A percentile compares a stretch with the other conserved stretches of the same genome.
Conservation (phyloP, 2,329 filamentous ascomycete species). For the Botrytis cinerea region DNA sequence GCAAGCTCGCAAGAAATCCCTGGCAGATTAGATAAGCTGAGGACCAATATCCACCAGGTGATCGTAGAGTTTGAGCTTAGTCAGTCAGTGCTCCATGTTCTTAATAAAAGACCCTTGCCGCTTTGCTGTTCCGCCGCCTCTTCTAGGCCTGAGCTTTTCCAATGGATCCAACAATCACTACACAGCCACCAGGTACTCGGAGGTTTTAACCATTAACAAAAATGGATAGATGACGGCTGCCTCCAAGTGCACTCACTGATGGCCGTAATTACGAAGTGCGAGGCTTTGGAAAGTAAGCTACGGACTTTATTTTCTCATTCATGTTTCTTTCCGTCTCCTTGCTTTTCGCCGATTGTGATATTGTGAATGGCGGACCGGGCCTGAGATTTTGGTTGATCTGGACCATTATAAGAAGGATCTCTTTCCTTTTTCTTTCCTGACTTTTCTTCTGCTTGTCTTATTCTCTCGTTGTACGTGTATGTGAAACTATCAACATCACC, state of each 20-base stretch:
- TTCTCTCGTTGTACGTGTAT: not conserved
- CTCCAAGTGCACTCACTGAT: not conserved
- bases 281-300: not conserved
- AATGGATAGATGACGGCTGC: conserved; percentile 5
- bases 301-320: not conserved
- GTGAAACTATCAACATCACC: not conserved
- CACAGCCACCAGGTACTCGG: not conserved
- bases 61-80: not conserved
- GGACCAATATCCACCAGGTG: not conserved
- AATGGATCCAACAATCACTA: not conserved
- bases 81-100: not conserved
- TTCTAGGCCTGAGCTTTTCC: conserved; percentile 2
- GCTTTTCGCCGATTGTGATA: not conserved
- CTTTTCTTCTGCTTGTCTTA: not conserved
- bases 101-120: not conserved
- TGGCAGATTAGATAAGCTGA: conserved; percentile 1
- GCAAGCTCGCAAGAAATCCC: conserved; percentile 1
- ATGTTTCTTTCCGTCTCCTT: not conserved
- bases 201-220: not conserved
- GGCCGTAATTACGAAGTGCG: not conserved
- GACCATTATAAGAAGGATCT: not conserved
- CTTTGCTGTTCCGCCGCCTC: not conserved
- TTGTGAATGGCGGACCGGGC: not conserved
- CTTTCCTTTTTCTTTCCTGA: not conserved
- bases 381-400: not conserved